These are phyloP conservation scores for Phytophthora pluvialis DNA, from an alignment of 352 stramenopile species.

Conservation along the genomic window DNA sequence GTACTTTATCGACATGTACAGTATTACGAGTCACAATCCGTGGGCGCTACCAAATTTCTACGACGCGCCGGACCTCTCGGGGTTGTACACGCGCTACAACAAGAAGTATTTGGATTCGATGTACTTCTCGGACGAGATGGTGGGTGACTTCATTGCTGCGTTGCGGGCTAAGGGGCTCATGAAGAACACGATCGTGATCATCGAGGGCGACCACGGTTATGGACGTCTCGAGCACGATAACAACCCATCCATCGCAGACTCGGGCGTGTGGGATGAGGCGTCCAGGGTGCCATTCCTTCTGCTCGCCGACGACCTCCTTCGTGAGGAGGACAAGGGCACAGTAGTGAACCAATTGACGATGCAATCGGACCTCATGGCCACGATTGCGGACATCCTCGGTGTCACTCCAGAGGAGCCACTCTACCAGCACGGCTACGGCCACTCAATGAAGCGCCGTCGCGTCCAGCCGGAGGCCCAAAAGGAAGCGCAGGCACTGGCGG, in stretches of 20 bases:
- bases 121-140: slow-evolving; percentile 73
- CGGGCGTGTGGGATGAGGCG: slow-evolving; percentile 69
- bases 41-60: slow-evolving; percentile 62
- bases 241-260: slow-evolving; percentile 69
- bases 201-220: slow-evolving; percentile 73
- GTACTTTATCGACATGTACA: slow-evolving; percentile 86
- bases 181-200: slow-evolving; percentile 79
- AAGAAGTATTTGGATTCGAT: slow-evolving; percentile 77
- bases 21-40: slow-evolving; percentile 76
- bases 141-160: slow-evolving; percentile 60
- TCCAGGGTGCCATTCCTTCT: slow-evolving; percentile 69
- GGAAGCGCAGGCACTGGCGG: slow-evolving; percentile 24
- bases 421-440: slow-evolving; percentile 69
- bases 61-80: slow-evolving; percentile 50
- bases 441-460: slow-evolving; percentile 73
- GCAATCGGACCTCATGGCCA: slow-evolving; percentile 79
- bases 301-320: slow-evolving; percentile 69
- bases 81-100: slow-evolving; percentile 68
- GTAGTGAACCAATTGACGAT: slow-evolving; percentile 67
- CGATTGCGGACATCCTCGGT: slow-evolving; percentile 67
- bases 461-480: slow-evolving; percentile 22
- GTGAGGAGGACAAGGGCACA: slow-evolving; percentile 47
- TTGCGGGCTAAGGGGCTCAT: slow-evolving; percentile 63
- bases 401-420: slow-evolving; percentile 57
- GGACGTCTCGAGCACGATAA: slow-evolving; percentile 73